Conservation (phyloP, 2,329 filamentous ascomycete species). For the Fusarium liriodendri region DNA sequence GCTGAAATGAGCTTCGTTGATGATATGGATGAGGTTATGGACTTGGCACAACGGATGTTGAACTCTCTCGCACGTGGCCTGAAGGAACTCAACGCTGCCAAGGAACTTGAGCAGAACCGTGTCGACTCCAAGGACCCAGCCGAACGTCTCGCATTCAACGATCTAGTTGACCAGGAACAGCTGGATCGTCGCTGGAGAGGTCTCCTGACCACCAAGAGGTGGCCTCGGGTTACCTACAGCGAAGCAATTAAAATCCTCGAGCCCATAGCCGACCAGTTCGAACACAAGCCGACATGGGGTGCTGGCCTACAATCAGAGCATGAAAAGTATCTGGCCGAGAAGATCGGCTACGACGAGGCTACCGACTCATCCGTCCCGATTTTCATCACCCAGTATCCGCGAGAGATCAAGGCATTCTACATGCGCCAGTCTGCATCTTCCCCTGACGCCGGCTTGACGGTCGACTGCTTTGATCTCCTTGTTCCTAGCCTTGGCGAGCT, state of each 20-base stretch:
- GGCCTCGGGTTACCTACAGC: conserved; percentile 87
- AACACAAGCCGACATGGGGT: conserved; percentile 76
- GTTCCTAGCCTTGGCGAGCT: conserved; percentile 89
- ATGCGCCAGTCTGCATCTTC: conserved; percentile 56
- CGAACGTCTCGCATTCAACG: conserved; percentile 56
- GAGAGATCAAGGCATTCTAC: conserved; percentile 89
- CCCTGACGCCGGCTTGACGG: conserved; percentile 62
- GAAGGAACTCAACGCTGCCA: conserved; percentile 54
- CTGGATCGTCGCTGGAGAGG: conserved; percentile 79
- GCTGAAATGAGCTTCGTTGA: conserved; percentile 86
- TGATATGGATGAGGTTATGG: conserved; percentile 77
- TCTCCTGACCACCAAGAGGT: conserved; percentile 64
- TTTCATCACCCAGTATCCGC: conserved; percentile 95
- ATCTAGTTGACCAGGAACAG: conserved; percentile 55
- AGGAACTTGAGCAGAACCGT: conserved; percentile 56
- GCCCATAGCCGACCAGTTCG: conserved; percentile 71
- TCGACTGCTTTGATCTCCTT: conserved; percentile 91
- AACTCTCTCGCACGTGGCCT: conserved; percentile 60
- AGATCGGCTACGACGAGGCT: conserved; percentile 64
- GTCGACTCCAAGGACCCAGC: conserved; percentile 52
- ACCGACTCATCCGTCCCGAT: conserved; percentile 71
- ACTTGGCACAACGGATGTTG: conserved; percentile 83
- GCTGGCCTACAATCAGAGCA: conserved; percentile 88
- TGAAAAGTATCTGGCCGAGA: conserved; percentile 85
- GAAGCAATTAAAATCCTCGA: conserved; percentile 79